phyloP scores from a whole-genome alignment of 495 filamentous ascomycete species.

The Penicillium subrubescens region DNA sequence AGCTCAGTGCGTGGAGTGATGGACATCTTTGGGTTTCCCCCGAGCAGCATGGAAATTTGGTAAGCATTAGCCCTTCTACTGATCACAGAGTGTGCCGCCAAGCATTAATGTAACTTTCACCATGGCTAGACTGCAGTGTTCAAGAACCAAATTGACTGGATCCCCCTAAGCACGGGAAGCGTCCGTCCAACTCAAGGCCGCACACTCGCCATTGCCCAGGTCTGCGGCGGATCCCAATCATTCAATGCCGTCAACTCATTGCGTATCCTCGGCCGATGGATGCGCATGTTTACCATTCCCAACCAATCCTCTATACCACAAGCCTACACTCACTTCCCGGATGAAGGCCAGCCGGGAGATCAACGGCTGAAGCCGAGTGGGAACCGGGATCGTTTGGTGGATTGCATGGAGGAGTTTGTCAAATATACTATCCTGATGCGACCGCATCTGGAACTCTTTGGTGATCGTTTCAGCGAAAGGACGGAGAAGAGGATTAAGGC shows the following conservation, averaged over 20 bases:
- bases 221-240: slow-evolving; percentile 67
- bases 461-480: slow-evolving; percentile 66
- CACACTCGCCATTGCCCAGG: slow-evolving; percentile 65
- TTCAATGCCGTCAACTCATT: slow-evolving; percentile 77
- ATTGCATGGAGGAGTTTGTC: slow-evolving; percentile 80
- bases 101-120: not conserved
- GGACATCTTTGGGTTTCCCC: slow-evolving; percentile 71
- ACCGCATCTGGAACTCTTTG: slow-evolving; percentile 62
- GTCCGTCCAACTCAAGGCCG: slow-evolving; percentile 71
- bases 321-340: slow-evolving; percentile 67
- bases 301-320: slow-evolving; percentile 69
- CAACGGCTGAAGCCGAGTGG: slow-evolving; percentile 59
- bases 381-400: slow-evolving; percentile 68
- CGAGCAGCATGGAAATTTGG: slow-evolving; percentile 72
- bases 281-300: slow-evolving; percentile 75
- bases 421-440: slow-evolving; percentile 72
- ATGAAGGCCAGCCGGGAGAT: slow-evolving; percentile 53
- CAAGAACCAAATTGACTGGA: slow-evolving; percentile 80
- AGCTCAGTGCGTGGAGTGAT: slow-evolving; percentile 67
- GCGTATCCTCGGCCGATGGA: slow-evolving; percentile 71
- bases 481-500: slow-evolving; percentile 31
- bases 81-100: not conserved
- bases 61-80: slow-evolving; percentile 24
- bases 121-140: slow-evolving; percentile 61
- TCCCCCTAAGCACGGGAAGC: slow-evolving; percentile 62